Conservation (phyloP, 1,284 basidiomycete genomes). For the Boletus semigastroideus region DNA sequence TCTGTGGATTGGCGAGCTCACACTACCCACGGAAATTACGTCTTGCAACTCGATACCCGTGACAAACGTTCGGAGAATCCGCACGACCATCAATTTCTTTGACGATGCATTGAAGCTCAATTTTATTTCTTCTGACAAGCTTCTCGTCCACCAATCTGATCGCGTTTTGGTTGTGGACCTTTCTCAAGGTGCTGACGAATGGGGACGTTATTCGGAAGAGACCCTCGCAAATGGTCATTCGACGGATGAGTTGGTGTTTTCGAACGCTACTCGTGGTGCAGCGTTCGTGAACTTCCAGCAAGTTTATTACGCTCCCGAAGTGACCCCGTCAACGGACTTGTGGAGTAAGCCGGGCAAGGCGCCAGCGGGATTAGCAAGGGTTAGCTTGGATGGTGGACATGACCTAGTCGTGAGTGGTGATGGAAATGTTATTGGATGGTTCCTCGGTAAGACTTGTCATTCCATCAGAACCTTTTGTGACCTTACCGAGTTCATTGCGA, state of each 20-base stretch:
- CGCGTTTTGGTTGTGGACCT: constrained; percentile 58
- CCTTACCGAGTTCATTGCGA: constrained; percentile 2
- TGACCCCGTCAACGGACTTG: constrained; percentile 43
- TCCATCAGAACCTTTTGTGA: neutral
- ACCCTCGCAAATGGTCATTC: constrained; percentile 53
- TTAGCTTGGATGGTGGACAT: constrained; percentile 72
- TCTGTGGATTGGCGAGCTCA: constrained; percentile 60
- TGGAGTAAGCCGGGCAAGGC: constrained; percentile 71
- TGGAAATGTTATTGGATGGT: constrained; percentile 66
- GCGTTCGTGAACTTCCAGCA: constrained; percentile 69
- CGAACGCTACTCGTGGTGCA: constrained; percentile 37
- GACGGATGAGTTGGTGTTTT: constrained; percentile 54
- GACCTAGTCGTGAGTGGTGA: constrained; percentile 61
- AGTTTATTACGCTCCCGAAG: constrained; percentile 52
- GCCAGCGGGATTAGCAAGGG: constrained; percentile 54
- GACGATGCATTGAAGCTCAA: constrained; percentile 44
- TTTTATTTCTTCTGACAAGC: constrained; percentile 48
- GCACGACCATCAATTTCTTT: constrained; percentile 42
- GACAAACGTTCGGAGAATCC: constrained; percentile 41
- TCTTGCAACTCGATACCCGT: constrained; percentile 34
- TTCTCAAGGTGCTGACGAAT: constrained; percentile 42
- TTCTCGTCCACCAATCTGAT: constrained; percentile 57
- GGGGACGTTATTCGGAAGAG: constrained; percentile 49
- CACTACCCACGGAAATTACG: constrained; percentile 39
- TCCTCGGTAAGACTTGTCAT: constrained; percentile 50